These are phyloP conservation scores for Saccharomyces hybrid DNA, from an alignment of 1,139 yeast genomes.

Conservation along the genomic window DNA sequence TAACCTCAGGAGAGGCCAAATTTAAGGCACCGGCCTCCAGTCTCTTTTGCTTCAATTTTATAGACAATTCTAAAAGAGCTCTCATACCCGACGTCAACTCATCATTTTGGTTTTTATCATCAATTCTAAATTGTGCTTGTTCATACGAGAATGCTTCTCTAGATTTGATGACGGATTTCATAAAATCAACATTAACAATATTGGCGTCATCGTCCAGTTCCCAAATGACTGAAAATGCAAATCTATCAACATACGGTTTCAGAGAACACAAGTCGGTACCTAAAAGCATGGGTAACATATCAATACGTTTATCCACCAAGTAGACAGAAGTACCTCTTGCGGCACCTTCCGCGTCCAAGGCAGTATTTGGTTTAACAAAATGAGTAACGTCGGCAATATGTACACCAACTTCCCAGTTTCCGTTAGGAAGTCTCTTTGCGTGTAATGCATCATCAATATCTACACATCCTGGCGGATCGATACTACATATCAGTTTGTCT, in stretches of 20 bases:
- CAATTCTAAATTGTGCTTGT: constrained; percentile 85
- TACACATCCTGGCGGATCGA: constrained; percentile 97
- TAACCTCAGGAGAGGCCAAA: constrained; percentile 95
- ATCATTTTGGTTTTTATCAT: constrained; percentile 65
- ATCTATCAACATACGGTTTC: constrained; percentile 91
- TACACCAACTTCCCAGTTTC: constrained; percentile 94
- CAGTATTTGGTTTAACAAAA: constrained; percentile 87
- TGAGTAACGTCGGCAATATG: constrained; percentile 99
- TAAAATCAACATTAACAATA: constrained; percentile 68
- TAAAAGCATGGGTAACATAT: constrained; percentile 91
- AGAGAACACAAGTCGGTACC: constrained; percentile 96
- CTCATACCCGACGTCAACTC: constrained; percentile 89
- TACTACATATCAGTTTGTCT: constrained; percentile 84
- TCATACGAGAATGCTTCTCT: constrained; percentile 94
- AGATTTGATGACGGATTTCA: constrained; percentile 84
- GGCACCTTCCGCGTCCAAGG: constrained; percentile 94
- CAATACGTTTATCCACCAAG: constrained; percentile 97
- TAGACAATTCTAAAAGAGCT: constrained; percentile 65
- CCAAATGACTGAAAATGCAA: constrained; percentile 94
- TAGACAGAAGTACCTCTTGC: constrained; percentile 96
- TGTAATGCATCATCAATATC: constrained; percentile 99
- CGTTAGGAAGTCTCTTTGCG: constrained; percentile 77
- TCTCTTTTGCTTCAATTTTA: constrained; percentile 76
- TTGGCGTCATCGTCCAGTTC: constrained; percentile 83
- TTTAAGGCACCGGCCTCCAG: constrained; percentile 94